Evolutionary conservation across 768 basidiomycete species (phyloP).

Genomic region (Mycena sanguinolenta): DNA sequence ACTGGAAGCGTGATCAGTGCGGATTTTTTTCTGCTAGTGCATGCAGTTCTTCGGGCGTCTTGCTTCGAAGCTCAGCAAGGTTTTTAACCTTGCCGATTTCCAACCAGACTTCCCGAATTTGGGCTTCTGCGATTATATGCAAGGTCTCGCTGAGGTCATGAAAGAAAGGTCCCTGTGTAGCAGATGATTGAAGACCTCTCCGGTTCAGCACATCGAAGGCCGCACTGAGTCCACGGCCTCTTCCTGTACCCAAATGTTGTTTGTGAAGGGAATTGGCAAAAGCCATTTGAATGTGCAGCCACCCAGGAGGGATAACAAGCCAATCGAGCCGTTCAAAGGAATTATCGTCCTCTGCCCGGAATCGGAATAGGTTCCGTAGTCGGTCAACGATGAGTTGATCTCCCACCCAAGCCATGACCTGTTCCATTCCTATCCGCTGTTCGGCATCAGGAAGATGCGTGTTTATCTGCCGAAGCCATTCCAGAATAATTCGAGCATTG

Average conservation of each 20-base stretch:
- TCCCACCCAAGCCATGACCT: slow-evolving; percentile 50
- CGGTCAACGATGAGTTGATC: slow-evolving; percentile 54
- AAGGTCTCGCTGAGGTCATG: slow-evolving; percentile 53
- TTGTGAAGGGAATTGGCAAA: slow-evolving; percentile 55
- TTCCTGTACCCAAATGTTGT: slow-evolving; percentile 53
- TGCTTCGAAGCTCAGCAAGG: slow-evolving; percentile 43
- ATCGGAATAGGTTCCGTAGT: slow-evolving; percentile 53
- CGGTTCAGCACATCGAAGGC: slow-evolving; percentile 47
- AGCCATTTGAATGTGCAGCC: no score
- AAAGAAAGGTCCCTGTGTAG: slow-evolving; percentile 49
- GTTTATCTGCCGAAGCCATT: slow-evolving; percentile 50
- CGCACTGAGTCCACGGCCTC: slow-evolving; percentile 44
- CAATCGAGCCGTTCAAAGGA: slow-evolving; percentile 55
- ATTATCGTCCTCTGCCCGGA: slow-evolving; percentile 52
- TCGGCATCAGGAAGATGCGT: slow-evolving; percentile 37
- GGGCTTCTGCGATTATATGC: slow-evolving; percentile 52
- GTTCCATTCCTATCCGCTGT: slow-evolving; percentile 38
- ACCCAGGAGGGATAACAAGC: slow-evolving; percentile 50
- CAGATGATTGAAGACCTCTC: slow-evolving; percentile 43
- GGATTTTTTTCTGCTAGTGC: slow-evolving; percentile 44
- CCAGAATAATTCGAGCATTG: slow-evolving; percentile 45
- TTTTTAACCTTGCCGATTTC: slow-evolving; percentile 39
- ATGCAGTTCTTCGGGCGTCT: slow-evolving; percentile 43
- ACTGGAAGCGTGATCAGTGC: slow-evolving; percentile 47
- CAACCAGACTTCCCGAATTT: slow-evolving; percentile 51